A percentile compares a stretch with the other conserved stretches of the same genome.
phyloP scores from a whole-genome alignment of 768 basidiomycete genomes.

The Lentinus tigrinus region DNA sequence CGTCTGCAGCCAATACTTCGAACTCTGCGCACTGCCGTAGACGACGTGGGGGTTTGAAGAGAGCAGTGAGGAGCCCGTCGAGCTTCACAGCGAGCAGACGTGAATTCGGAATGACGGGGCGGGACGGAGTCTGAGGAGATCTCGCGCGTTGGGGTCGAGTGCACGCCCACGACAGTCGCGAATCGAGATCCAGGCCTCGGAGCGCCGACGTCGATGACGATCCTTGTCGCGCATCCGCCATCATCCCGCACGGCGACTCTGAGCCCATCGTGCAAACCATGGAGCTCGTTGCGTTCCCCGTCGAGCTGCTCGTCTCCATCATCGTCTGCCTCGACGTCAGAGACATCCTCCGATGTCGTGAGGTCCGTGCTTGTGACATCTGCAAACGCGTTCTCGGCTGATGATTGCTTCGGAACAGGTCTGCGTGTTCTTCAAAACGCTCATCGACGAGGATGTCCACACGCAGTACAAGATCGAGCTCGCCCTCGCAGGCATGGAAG shows the following conservation, averaged over 20 bases:
- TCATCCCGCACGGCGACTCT: background rate
- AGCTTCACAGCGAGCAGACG: background rate
- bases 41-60: background rate
- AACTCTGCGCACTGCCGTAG: no score
- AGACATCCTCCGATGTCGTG: slow-evolving; percentile 18
- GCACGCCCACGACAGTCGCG: no score
- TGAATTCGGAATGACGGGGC: background rate
- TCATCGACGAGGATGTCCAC: slow-evolving; percentile 14
- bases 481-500: slow-evolving; percentile 40
- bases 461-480: slow-evolving; percentile 32
- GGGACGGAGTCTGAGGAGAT: background rate
- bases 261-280: background rate
- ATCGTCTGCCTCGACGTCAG: slow-evolving; percentile 20
- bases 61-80: background rate
- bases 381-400: background rate
- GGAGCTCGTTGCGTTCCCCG: slow-evolving; percentile 12
- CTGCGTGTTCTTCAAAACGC: slow-evolving; percentile 14
- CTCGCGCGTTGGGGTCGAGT: no score
- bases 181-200: background rate
- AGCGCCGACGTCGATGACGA: background rate
- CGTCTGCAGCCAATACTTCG: no score
- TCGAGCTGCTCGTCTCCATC: slow-evolving; percentile 23
- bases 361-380: slow-evolving; percentile 15
- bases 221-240: background rate
- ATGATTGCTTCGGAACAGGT: slow-evolving; percentile 12